Percentiles rank a stretch among this genome's conserved stretches.
Conservation (phyloP, 1,139 yeast genomes). For the Candida tropicalis region DNA sequence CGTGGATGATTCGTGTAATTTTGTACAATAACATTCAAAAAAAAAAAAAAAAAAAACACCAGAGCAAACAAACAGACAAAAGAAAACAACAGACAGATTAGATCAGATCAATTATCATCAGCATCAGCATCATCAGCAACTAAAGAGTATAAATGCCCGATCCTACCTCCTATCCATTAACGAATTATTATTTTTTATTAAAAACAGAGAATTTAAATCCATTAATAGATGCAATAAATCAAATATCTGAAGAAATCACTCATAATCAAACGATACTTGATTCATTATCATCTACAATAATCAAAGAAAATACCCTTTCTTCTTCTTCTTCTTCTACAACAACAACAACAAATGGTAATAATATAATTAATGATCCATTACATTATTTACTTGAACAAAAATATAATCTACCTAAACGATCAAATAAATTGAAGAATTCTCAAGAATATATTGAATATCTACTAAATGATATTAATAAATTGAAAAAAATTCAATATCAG, state of each 20-base stretch:
- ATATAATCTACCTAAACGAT: slow-evolving; percentile 15
- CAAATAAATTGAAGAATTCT: neutral
- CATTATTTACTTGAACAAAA: slow-evolving; percentile 21
- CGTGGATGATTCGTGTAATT: neutral
- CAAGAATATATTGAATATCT: neutral
- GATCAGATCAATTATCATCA: too few relatives aligned
- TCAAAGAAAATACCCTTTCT: slow-evolving; percentile 8
- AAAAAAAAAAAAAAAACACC: neutral
- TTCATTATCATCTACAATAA: slow-evolving; percentile 26
- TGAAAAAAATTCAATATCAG: slow-evolving; percentile 22
- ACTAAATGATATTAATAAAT: slow-evolving; percentile 28
- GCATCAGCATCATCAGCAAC: neutral
- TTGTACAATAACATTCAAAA: too few relatives aligned
- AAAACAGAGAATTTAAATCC: slow-evolving; percentile 44
- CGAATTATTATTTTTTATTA: slow-evolving; percentile 26
- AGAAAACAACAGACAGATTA: too few relatives aligned
- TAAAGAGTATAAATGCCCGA: neutral
- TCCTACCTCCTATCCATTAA: slow-evolving; percentile 5
- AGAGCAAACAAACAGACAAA: too few relatives aligned
- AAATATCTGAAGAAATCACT: slow-evolving; percentile 25
- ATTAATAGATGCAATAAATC: slow-evolving; percentile 25
- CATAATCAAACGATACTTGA: slow-evolving; percentile 28
- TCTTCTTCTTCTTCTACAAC: neutral
- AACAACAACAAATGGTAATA: slow-evolving; percentile 8
- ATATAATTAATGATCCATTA: slow-evolving; percentile 18